phyloP scores from a whole-genome alignment of 2,329 filamentous ascomycete genomes.

The Fusarium protoensiforme region DNA sequence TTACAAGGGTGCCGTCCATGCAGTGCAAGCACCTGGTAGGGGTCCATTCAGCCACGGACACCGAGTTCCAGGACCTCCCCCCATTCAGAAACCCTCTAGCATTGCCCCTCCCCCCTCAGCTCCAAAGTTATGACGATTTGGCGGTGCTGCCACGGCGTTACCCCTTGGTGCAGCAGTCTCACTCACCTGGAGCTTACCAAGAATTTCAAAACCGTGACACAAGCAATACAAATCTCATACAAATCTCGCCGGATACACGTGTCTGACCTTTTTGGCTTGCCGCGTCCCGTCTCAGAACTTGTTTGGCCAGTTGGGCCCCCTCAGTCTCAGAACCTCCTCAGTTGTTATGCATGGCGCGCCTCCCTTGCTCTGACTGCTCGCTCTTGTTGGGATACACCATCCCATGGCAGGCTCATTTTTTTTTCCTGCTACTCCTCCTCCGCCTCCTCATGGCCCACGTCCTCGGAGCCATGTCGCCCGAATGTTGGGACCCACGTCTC shows the following conservation, averaged over 20 bases:
- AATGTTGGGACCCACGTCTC: slow-evolving; percentile 38
- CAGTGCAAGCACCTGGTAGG: slow-evolving; percentile 7
- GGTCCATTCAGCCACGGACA: slow-evolving; percentile 38
- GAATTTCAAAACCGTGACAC: slow-evolving; percentile 38
- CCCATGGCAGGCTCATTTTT: slow-evolving; percentile 4
- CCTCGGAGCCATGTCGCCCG: slow-evolving; percentile 24
- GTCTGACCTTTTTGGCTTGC: slow-evolving; percentile 1
- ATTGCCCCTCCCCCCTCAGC: slow-evolving; percentile 37
- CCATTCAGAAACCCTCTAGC: slow-evolving; percentile 7
- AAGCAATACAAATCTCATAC: slow-evolving; percentile 40
- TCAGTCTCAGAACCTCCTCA: slow-evolving; percentile 2
- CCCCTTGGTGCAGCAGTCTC: slow-evolving; percentile 18
- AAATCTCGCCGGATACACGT: slow-evolving; percentile 29
- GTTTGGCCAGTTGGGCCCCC: not conserved
- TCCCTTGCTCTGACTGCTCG: slow-evolving; percentile 9
- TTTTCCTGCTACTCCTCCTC: not conserved
- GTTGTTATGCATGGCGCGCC: slow-evolving; percentile 5
- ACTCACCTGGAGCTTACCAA: slow-evolving; percentile 37
- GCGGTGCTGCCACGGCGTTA: slow-evolving; percentile 37
- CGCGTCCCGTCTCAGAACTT: slow-evolving; percentile 18
- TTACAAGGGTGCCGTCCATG: not conserved
- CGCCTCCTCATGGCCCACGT: slow-evolving; percentile 17
- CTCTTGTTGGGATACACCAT: slow-evolving; percentile 30
- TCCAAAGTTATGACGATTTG: slow-evolving; percentile 38
- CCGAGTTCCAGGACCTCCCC: slow-evolving; percentile 41